Evolutionary conservation across 305 asterid genomes (phyloP).

Genomic region (Monarda citriodora): DNA sequence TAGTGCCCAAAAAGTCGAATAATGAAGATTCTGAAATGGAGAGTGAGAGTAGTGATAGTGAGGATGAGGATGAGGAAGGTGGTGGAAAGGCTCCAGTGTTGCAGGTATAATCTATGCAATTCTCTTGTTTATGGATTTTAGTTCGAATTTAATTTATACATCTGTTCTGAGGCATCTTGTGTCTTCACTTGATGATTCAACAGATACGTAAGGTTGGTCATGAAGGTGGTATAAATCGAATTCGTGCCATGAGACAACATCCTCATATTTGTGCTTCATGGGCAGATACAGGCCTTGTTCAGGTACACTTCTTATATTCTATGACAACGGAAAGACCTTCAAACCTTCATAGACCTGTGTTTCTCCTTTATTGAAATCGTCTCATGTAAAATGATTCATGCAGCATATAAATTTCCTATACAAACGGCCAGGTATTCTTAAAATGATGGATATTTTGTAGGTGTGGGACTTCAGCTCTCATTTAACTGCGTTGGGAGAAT

Average conservation of each 20-base stretch:
- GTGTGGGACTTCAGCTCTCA: slow-evolving; percentile 94
- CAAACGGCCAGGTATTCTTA: not conserved
- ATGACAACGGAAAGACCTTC: not conserved
- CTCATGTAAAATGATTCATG: not conserved
- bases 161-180: slow-evolving; percentile 9
- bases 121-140: not conserved
- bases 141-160: not conserved
- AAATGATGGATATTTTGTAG: slow-evolving; percentile 35
- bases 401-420: too few species aligned
- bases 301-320: slow-evolving; percentile 38
- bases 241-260: slow-evolving; percentile 63
- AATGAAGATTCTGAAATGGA: slow-evolving; percentile 72
- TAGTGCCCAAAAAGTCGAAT: slow-evolving; percentile 54
- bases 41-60: slow-evolving; percentile 79
- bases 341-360: not conserved
- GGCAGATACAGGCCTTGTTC: slow-evolving; percentile 81
- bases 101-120: slow-evolving; percentile 28
- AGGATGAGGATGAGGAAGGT: slow-evolving; percentile 63
- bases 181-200: slow-evolving; percentile 22
- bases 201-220: slow-evolving; percentile 59
- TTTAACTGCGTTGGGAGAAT: slow-evolving; percentile 63
- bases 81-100: slow-evolving; percentile 64
- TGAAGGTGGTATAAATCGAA: slow-evolving; percentile 60
- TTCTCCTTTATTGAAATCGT: not conserved
- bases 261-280: slow-evolving; percentile 93